A percentile compares a stretch with the other conserved stretches of the same genome.
Conservation (phyloP, 305 asterid genomes). For the Fraxinus platypoda region DNA sequence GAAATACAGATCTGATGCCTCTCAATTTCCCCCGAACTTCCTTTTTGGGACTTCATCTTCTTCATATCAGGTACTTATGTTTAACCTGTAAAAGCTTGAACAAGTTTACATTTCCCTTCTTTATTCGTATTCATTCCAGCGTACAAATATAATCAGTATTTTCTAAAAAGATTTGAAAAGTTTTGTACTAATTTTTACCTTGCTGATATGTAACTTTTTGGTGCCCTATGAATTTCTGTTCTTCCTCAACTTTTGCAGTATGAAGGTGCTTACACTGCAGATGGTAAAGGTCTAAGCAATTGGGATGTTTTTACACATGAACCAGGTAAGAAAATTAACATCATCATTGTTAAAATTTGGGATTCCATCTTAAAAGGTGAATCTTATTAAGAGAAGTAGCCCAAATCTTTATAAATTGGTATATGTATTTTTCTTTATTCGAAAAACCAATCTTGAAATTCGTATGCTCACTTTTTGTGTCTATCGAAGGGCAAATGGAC, state of each 20-base stretch:
- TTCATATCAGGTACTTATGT: constrained; percentile 29
- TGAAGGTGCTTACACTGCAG: constrained; percentile 38
- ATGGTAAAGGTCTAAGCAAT: constrained; percentile 40
- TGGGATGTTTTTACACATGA: constrained; percentile 39
- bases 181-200: not conserved
- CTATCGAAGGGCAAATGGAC: too few species aligned
- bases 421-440: too few species aligned
- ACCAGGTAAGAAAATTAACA: constrained; percentile 20
- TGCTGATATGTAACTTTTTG: not conserved
- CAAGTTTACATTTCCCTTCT: not conserved
- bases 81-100: not conserved
- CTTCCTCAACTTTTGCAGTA: constrained; percentile 25
- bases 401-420: too few species aligned
- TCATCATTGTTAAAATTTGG: not conserved
- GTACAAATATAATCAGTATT: not conserved
- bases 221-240: not conserved
- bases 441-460: too few species aligned
- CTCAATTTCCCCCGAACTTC: constrained; percentile 25
- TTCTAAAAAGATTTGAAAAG: not conserved
- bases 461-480: too few species aligned
- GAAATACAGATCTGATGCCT: not conserved
- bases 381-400: too few species aligned
- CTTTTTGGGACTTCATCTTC: constrained; percentile 36
- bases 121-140: not conserved
- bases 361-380: too few species aligned